phyloP scores from a whole-genome alignment of 176 grass and related monocot genomes.

The Triticum aestivum region DNA sequence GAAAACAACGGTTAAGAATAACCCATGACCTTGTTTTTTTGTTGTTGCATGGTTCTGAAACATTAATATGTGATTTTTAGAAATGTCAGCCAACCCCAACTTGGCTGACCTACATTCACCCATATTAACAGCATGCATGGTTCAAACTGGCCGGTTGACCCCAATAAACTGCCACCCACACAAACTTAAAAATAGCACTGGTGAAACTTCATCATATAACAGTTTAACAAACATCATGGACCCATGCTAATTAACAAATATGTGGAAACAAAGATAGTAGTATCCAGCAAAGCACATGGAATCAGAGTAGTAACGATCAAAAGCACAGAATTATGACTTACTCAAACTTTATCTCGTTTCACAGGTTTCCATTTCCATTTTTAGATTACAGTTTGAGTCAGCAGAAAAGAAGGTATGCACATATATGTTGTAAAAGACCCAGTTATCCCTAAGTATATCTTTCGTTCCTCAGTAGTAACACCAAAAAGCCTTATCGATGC shows the following conservation, averaged over 20 bases:
- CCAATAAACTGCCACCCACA: not conserved
- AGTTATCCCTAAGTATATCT: not conserved
- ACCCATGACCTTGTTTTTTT: not conserved
- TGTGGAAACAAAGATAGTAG: not conserved
- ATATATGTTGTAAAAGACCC: slow-evolving; percentile 4
- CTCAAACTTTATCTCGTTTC: slow-evolving; percentile 21
- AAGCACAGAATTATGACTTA: slow-evolving; percentile 12
- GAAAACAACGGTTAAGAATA: not conserved
- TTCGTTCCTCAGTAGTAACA: slow-evolving; percentile 23
- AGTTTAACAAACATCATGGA: not conserved
- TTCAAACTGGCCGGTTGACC: slow-evolving; percentile 19
- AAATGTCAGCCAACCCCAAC: not conserved
- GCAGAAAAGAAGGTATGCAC: not conserved
- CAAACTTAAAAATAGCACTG: slow-evolving; percentile 3
- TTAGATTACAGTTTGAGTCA: slow-evolving; percentile 39
- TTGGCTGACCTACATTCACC: slow-evolving; percentile 1
- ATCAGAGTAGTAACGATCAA: not conserved
- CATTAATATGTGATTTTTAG: not conserved
- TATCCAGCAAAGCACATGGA: slow-evolving; percentile 1
- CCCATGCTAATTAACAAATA: slow-evolving; percentile 1
- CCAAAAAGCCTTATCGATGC: not conserved
- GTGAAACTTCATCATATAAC: slow-evolving; percentile 6
- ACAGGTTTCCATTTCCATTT: slow-evolving; percentile 7
- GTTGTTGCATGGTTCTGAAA: not conserved
- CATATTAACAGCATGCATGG: not conserved